Evolutionary conservation across 176 grass and related monocot genomes (phyloP), one percentile per base, ranked within the genome.

Genomic region (Oryza brachyantha): DNA sequence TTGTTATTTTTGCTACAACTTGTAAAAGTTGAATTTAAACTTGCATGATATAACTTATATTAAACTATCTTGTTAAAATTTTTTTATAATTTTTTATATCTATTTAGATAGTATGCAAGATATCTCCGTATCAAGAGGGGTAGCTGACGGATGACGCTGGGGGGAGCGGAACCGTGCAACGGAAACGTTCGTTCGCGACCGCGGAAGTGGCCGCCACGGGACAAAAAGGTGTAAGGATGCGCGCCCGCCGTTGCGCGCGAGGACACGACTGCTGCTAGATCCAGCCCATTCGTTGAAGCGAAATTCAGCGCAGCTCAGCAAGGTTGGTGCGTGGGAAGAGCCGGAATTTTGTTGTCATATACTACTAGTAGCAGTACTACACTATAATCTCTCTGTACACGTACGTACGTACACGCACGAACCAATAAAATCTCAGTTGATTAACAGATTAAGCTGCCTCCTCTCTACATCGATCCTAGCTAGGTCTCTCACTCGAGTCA

Each of bases 401-500:
- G n/a, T n/a, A n/a, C n/a, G 52, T 31, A 79, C n/a, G 43, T 12
- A 61, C 29, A 57, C 1, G 52, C 21, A 57, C 21, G 25, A 79
- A 79, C 52, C 8, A 84, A 86, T 60, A 1, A 39, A 79, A 83
- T 68, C 50, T 2, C 75, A 60, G 67, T 25, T 66, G 22, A 66
- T 83, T 46, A 64, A 66, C n/a, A n/a, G n/a, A n/a, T n/a, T n/a
- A n/a, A n/a, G n/a, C n/a, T n/a, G 17, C 52, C 24, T 24, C 77
- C 69, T 79, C 50, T 81, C 32, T 61, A 26, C 34, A 4, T 45
- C 17, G 25, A 68, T 87, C 65, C 35, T 65, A 77, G 31, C 35
- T 65, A 77, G 31, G 66, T 82, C 69, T 82, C 69, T 64, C 84
- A 79, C 37, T 2, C 65, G 65, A 82, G 26, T 66, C 8, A 39